Conservation (phyloP, 225 moss, liverwort and hornwort species). For the Pseudoscleropodium purum region DNA sequence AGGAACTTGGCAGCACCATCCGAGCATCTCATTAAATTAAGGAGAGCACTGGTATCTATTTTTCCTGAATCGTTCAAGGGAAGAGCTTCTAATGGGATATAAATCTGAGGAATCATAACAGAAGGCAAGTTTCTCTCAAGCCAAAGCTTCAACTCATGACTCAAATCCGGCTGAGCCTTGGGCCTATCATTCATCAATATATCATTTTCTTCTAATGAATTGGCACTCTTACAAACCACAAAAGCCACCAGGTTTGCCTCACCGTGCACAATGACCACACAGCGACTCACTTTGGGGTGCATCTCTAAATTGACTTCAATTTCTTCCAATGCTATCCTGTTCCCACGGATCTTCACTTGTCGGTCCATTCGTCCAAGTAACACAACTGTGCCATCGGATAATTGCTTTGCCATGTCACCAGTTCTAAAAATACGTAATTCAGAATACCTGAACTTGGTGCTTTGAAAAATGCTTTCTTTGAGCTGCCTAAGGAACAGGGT, state of each 20-base stretch:
- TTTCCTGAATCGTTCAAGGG: constrained; percentile 38
- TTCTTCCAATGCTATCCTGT: constrained; percentile 36
- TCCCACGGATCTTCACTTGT: constrained; percentile 38
- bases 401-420: constrained; percentile 18
- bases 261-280: constrained; percentile 10
- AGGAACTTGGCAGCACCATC: background rate
- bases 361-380: constrained; percentile 35
- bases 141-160: constrained; percentile 22
- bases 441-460: background rate
- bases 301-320: constrained; percentile 21
- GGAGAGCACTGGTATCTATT: constrained; percentile 18
- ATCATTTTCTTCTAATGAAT: background rate
- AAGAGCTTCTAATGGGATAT: constrained; percentile 18
- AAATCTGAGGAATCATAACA: constrained; percentile 32
- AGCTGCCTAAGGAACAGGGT: background rate
- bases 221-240: background rate
- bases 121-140: constrained; percentile 17
- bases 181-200: background rate
- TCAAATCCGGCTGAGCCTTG: background rate
- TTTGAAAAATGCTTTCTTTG: background rate
- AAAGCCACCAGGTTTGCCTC: constrained; percentile 30
- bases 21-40: background rate
- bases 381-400: constrained; percentile 15
- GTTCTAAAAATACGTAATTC: constrained; percentile 18
- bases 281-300: constrained; percentile 22